phyloP scores from a whole-genome alignment of 2,329 filamentous ascomycete genomes.

The Bisporella sp. region DNA sequence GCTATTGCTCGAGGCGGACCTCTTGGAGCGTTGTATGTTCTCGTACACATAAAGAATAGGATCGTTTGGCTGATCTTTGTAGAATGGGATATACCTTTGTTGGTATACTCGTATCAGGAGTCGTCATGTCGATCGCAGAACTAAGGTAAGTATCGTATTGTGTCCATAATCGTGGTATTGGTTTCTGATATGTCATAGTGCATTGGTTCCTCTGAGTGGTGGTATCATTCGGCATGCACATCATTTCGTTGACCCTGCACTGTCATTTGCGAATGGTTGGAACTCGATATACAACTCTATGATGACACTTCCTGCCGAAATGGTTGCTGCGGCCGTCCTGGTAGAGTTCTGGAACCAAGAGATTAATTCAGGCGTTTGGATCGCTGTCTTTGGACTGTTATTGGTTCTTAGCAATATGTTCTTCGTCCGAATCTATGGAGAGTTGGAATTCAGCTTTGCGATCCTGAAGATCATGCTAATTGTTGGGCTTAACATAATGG shows the following conservation, averaged over 20 bases:
- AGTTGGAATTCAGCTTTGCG: constrained; percentile 49
- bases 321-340: constrained; percentile 54
- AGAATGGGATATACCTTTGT: constrained; percentile 36
- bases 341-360: constrained; percentile 56
- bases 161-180: background rate
- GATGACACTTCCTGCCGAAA: constrained; percentile 38
- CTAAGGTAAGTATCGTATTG: constrained; percentile 28
- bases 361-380: constrained; percentile 39
- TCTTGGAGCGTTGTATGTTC: constrained; percentile 36
- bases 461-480: constrained; percentile 55
- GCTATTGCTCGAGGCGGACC: constrained; percentile 44
- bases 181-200: constrained; percentile 6
- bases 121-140: constrained; percentile 45
- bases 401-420: constrained; percentile 30
- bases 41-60: background rate
- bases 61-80: too few species aligned
- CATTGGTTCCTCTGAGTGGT: constrained; percentile 41
- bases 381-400: constrained; percentile 31
- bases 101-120: constrained; percentile 40
- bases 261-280: constrained; percentile 28
- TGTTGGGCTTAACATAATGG: constrained; percentile 55
- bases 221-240: constrained; percentile 30
- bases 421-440: constrained; percentile 37
- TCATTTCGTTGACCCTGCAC: constrained; percentile 32
- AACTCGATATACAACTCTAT: constrained; percentile 24